A percentile compares a stretch with the other conserved stretches of the same genome.
These are phyloP conservation scores for Trichoderma sp. DNA, from an alignment of 2,329 filamentous ascomycete genomes.

Conservation along the genomic window DNA sequence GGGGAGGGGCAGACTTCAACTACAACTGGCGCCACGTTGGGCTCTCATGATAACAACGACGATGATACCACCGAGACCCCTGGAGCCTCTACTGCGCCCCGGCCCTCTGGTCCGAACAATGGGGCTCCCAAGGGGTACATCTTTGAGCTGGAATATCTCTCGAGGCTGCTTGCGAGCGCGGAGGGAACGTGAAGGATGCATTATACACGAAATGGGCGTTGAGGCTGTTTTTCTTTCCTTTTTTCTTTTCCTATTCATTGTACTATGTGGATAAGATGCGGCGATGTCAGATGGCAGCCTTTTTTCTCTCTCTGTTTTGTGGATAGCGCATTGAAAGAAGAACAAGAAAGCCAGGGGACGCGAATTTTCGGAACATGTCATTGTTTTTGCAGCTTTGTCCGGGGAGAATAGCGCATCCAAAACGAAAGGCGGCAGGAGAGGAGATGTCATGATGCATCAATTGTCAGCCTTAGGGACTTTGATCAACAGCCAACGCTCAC, in stretches of 20 bases:
- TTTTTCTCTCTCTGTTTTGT: conserved; percentile 5
- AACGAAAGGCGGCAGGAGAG: conserved; percentile 22
- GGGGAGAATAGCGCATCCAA: conserved; percentile 29
- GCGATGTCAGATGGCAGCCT: background rate
- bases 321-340: conserved; percentile 24
- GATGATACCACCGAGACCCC: conserved; percentile 23
- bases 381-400: conserved; percentile 21
- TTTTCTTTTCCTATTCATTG: background rate
- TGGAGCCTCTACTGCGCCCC: conserved; percentile 14
- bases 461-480: conserved; percentile 32
- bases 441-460: conserved; percentile 18
- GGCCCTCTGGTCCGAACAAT: conserved; percentile 13
- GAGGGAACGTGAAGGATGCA: conserved; percentile 11
- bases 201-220: conserved; percentile 20
- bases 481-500: conserved; percentile 25
- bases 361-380: conserved; percentile 15
- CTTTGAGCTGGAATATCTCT: conserved; percentile 37
- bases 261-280: conserved; percentile 19
- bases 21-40: conserved; percentile 7
- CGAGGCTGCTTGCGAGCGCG: conserved; percentile 33
- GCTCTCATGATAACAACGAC: conserved; percentile 16
- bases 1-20: conserved; percentile 8
- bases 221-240: conserved; percentile 2
- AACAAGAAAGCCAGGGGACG: conserved; percentile 22
- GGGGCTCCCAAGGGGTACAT: conserved; percentile 37